phyloP scores from a whole-genome alignment of 805 yeast genomes.

The Myxozyma sirexii region DNA sequence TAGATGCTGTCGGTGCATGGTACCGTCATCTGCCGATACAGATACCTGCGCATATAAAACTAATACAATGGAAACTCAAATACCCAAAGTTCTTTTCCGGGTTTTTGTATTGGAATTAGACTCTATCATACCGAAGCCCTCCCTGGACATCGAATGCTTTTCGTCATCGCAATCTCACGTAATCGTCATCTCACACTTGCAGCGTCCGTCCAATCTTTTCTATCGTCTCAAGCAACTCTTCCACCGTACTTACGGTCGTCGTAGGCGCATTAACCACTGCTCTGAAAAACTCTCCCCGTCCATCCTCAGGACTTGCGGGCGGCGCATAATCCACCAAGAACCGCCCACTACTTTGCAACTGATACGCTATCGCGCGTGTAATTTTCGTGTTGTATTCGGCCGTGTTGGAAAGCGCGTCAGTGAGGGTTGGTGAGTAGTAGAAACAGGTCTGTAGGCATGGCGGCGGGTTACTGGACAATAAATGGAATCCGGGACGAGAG shows the following conservation, averaged over 20 bases:
- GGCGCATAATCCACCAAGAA: constrained; percentile 82
- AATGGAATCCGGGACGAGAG: constrained; percentile 50
- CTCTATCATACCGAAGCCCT: too few species aligned
- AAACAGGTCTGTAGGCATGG: constrained; percentile 86
- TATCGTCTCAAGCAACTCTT: constrained; percentile 49
- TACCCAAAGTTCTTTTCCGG: too few species aligned
- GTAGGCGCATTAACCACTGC: constrained; percentile 79
- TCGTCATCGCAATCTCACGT: too few species aligned
- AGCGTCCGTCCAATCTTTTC: constrained; percentile 43
- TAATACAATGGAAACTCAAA: too few species aligned
- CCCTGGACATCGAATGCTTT: too few species aligned
- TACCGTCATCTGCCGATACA: too few species aligned
- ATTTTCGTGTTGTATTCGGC: constrained; percentile 49
- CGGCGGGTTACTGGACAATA: constrained; percentile 62
- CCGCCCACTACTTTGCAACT: constrained; percentile 62
- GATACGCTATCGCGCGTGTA: constrained; percentile 65
- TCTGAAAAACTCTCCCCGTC: constrained; percentile 76
- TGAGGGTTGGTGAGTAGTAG: constrained; percentile 58
- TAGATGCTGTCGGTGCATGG: too few species aligned
- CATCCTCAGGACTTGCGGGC: constrained; percentile 32
- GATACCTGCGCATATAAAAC: too few species aligned
- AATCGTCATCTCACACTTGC: too few species aligned
- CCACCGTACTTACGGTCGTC: constrained; percentile 50
- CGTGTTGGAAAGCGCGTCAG: constrained; percentile 39
- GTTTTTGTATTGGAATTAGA: too few species aligned